Percentiles rank a stretch among this genome's conserved stretches.
Conservation (phyloP, 2,329 filamentous ascomycete species). For the Penicillium hesseltinei region DNA sequence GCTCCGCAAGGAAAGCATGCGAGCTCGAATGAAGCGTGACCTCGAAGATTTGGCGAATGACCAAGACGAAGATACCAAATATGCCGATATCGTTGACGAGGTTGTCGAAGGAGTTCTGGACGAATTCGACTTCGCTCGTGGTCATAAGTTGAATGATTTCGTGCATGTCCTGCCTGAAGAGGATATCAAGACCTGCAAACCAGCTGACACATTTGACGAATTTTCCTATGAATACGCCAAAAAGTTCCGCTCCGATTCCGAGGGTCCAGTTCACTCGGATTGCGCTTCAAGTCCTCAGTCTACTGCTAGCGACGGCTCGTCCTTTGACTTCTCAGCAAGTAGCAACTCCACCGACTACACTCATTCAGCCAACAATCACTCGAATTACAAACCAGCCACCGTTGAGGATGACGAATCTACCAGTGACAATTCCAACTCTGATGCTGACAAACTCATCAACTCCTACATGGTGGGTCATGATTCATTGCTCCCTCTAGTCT, state of each 20-base stretch:
- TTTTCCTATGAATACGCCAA: not conserved
- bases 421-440: not conserved
- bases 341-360: not conserved
- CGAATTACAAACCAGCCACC: not conserved
- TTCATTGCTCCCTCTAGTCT: conserved; percentile 20
- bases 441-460: not conserved
- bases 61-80: not conserved
- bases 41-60: conserved; percentile 7
- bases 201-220: not conserved
- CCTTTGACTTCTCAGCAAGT: not conserved
- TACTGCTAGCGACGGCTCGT: not conserved
- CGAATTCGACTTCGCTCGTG: not conserved
- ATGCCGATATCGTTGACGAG: not conserved
- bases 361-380: too few relatives aligned
- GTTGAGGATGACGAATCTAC: not conserved
- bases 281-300: not conserved
- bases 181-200: not conserved
- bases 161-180: not conserved
- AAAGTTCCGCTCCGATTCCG: not conserved
- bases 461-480: not conserved
- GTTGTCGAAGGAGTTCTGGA: not conserved
- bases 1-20: conserved; percentile 13
- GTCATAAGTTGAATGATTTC: not conserved
- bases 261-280: not conserved
- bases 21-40: conserved; percentile 12